Base-by-base conservation (phyloP, 768 basidiomycete species). In the Leccinum uliginosum region DNA sequence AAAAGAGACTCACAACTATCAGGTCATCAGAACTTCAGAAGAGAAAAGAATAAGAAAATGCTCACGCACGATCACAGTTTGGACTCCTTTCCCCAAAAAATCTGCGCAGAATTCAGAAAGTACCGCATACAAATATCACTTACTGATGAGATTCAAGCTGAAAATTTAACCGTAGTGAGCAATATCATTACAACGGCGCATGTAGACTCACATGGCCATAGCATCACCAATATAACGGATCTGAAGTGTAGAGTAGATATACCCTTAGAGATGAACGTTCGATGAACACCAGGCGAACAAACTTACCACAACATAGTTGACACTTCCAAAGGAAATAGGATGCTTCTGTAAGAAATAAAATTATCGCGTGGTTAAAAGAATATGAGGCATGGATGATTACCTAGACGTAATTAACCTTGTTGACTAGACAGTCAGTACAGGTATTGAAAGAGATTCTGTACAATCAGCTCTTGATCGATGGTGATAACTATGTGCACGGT, bases 71-170 rank as follows among this genome's bases (percentile, higher is more conserved):
- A 54, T 29, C 3, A 34, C 23, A 38, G 58, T 51, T 14, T 51
- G 54, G 11, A 40, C 21, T 19, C 27, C 50, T 1, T 15, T 19
- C 43, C 49, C 62, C 38, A 58, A 30, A 29, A 65, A 66, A 29
- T 53, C 65, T 66, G 6, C 26, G 10, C 11, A 29, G 43, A 17
- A 6, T 6, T 56, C 29, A 57, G 34, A 1, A 1, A 26, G 9
- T 6, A 14, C 23, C 10, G 3, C 17, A 30, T 8, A 51, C 11
- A 27, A 49, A n/a, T 0, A 10, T n/a, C 5, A 0, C 53, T 6
- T 44, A 67, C 65, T 19, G 10, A 58, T 32, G 32, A 58, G 32
- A 21, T 57, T 58, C 53, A 65, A 35, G 29, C 65, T 66, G 38
- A 8, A 38, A 2, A 0, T 10, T 1, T 12, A 5, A 10, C 17